Evolutionary conservation across 164 flowering plant genomes (phyloP).

Genomic region (Stephania cephalantha): DNA sequence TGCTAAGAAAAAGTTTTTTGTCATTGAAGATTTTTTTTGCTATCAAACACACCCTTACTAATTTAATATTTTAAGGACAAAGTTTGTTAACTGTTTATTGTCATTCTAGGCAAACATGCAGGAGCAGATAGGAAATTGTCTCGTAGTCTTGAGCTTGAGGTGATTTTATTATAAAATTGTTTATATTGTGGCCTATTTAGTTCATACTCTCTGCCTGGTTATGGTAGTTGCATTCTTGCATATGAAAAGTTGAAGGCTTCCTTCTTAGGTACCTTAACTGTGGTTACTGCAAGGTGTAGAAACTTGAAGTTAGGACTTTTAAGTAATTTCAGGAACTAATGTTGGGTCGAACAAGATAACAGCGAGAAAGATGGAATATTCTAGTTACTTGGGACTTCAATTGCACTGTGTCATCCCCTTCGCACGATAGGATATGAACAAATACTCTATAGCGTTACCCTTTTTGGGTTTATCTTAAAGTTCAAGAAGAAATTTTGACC

Average conservation of each 20-base stretch:
- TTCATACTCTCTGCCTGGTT: background rate
- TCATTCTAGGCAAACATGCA: constrained; percentile 72
- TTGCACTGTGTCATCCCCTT: background rate
- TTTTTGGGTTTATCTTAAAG: background rate
- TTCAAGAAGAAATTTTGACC: background rate
- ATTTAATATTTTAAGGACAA: background rate
- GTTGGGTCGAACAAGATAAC: background rate
- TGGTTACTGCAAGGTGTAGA: background rate
- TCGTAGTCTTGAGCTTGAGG: constrained; percentile 89
- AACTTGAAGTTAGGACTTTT: background rate
- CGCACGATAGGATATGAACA: background rate
- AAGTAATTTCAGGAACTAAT: background rate
- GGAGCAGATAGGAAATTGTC: constrained; percentile 82
- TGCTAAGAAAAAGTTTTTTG: too few species aligned
- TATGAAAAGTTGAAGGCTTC: background rate
- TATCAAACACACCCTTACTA: too few species aligned
- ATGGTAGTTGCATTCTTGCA: background rate
- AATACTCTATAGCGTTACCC: background rate
- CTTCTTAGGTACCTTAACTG: background rate
- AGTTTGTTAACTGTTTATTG: background rate
- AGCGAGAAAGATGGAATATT: background rate
- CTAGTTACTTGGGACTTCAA: background rate
- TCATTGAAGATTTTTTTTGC: too few species aligned
- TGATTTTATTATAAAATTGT: constrained; percentile 16
- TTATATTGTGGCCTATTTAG: background rate